Evolutionary conservation across 768 basidiomycete species (phyloP), one percentile per base, ranked within the genome.

Genomic region (Asterophora parasitica): DNA sequence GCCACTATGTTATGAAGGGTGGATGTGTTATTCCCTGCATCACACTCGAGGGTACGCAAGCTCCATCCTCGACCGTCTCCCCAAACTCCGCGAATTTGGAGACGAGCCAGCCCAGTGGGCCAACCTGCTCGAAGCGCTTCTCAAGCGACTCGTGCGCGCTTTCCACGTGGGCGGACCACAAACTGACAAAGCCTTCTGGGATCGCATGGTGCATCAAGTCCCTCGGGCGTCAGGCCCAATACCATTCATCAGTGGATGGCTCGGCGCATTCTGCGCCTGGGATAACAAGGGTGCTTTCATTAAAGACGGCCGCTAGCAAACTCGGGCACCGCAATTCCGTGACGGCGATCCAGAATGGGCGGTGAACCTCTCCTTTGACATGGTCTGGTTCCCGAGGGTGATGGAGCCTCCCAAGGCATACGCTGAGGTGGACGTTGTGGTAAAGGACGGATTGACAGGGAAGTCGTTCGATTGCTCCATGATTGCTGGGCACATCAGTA

Each of bases 1-100:
- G 23, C 23, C 30, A 49, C 9, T 59, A 56, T 46, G 26, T n/a
- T 9, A 47, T 59, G 12, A 5, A 0, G 12, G 5, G 52, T 10
- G 0, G 17, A 1, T 63, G 60, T 32, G 62, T 60, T 4, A 60
- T 61, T 10, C 60, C 62, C 6, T 51, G 44, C 4, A 52, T 63
- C 11, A 60, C 60, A 0, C 52, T 61, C 6, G 53, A 59, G 33
- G 60, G 59, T 4, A 52, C 53, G 4, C 53, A 53, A 27, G 38
- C 36, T 56, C 55, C 9, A 40, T 63, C 7, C 46, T 61, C 8
- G 15, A 33, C 2, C 55, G 58, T 0, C 34, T 61, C n/a, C 56
- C 59, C 20, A 62, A 58, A 38, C 44, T 61, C n/a, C 17, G 48
- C 15, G 42, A 49, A 11, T 63, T 60, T 26, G 61, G 58, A 15